Percentiles rank a stretch among this genome's conserved stretches.
phyloP scores from a whole-genome alignment of 2,329 filamentous ascomycete genomes.

The Pyricularia pennisetigena region DNA sequence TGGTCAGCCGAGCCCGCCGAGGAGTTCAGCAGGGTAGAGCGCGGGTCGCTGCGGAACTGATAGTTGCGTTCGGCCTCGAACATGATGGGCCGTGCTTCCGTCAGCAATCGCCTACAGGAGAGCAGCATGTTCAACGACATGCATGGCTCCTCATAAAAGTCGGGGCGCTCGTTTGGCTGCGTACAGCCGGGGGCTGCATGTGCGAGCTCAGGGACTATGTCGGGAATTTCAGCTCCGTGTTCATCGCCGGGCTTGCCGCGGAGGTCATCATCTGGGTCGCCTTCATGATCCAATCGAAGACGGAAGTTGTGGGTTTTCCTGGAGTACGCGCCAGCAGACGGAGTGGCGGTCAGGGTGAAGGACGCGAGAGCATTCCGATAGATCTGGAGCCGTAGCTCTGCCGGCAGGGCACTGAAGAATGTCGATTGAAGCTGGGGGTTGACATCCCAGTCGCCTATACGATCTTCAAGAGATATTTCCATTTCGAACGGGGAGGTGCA shows the following conservation, averaged over 20 bases:
- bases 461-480: neutral
- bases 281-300: neutral
- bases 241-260: neutral
- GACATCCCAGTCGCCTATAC: neutral
- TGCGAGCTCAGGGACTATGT: neutral
- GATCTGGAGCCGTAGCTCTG: neutral
- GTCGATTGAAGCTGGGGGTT: neutral
- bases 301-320: neutral
- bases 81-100: neutral
- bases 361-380: neutral
- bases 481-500: neutral
- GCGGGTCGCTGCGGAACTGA: neutral
- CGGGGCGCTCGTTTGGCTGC: neutral
- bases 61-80: neutral
- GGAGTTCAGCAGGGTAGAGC: too few relatives aligned
- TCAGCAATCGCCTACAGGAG: neutral
- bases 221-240: too few relatives aligned
- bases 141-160: neutral
- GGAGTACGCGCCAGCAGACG: neutral
- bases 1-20: neutral
- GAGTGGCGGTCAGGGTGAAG: neutral
- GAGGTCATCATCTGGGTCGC: neutral
- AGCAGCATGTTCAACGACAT: neutral
- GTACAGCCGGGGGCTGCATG: neutral
- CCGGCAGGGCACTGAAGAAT: neutral